Evolutionary conservation across 2,329 filamentous ascomycete genomes (phyloP), one percentile per base, ranked within the genome.

Genomic region (Rhinocladiella similis): DNA sequence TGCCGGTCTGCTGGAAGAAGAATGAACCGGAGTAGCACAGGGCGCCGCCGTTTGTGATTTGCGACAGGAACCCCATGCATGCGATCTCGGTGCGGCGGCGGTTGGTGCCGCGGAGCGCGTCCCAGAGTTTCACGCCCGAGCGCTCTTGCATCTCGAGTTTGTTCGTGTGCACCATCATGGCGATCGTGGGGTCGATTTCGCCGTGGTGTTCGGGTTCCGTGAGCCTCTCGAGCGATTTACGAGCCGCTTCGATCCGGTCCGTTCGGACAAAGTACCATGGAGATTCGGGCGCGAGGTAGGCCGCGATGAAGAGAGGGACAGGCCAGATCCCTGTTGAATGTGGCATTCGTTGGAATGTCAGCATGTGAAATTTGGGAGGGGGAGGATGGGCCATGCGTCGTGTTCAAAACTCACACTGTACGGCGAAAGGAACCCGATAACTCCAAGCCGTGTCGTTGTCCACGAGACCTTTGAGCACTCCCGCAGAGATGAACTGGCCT

Each of bases 401-500:
- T n/a, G n/a, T n/a, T n/a, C 4, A 27, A 33, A 12, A 33, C 29
- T 33, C 29, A 33, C 65, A 67, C 48, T 67, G 64, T 9, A 67
- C 47, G 2, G 62, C 65, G 29, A 66, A 64, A 5, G 65, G 63
- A 25, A 66, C 60, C 7, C 55, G 22, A 53, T 65, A 54, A 39
- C 47, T 54, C 62, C 62, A 63, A 27, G 52, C n/a, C 14, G 51
- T 53, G 14, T 27, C 20, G 41, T 53, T 54, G 43, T 61, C 48
- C 12, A 65, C 58, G 5, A 66, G 50, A 6, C 54, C 63, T 27
- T 61, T 55, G 42, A 66, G 35, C 13, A 65, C 58, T 27, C 56
- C 64, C 13, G 55, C 55, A 13, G 63, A 81, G 2, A 86, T 72
- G 5, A 86, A 75, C 65, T 86, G 83, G 0, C 83, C 83, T 22